Base-by-base conservation (phyloP, 148 eudicot species). In the Pharnaceum exiguum region DNA sequence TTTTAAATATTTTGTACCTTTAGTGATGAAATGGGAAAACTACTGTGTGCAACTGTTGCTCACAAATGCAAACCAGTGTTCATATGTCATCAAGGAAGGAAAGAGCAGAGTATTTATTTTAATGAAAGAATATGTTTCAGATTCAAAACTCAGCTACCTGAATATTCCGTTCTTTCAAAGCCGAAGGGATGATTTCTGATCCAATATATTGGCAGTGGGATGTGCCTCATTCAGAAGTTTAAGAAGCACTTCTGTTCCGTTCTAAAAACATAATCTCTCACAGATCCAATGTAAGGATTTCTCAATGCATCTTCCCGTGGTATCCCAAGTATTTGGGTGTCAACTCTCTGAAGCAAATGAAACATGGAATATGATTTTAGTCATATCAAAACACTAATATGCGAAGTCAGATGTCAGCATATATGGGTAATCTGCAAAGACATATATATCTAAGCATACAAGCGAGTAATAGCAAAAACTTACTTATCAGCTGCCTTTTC, bases 211-310 rank as follows among this genome's bases (percentile, higher is more conserved):
- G 57, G 87, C 69, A 12, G 70, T 74, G 4, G 96, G 89, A 60
- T 78, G 83, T 46, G 71, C 64, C 76, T 80, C 66, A 53, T 49
- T 78, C 32, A 93, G 61, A 53, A 93, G 89, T 65, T 86, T 80
- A 47, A 89, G 75, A n/a, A 93, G 69, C 15, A 83, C 79, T 40
- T 93, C 91, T 35, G 72, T 89, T n/a, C n/a, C n/a, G n/a, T n/a
- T 67, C 51, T 83, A 52, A 93, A 93, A 25, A 87, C 84, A 47
- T 93, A 89, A 23, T 88, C 89, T 56, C 95, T 96, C 99, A 93
- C 89, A n/a, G 99, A 93, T 64, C 90, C 99, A 63, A 89, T 86
- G 71, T 83, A 86, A 19, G 96, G 99, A 55, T 73, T 73, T 31
- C 37, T 67, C 31, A 32, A 42, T 10, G 99, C 96, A 23, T 86